Evolutionary conservation across 2,329 filamentous ascomycete genomes (phyloP), one percentile per base, ranked within the genome.

Genomic region (Colletotrichum tropicale): DNA sequence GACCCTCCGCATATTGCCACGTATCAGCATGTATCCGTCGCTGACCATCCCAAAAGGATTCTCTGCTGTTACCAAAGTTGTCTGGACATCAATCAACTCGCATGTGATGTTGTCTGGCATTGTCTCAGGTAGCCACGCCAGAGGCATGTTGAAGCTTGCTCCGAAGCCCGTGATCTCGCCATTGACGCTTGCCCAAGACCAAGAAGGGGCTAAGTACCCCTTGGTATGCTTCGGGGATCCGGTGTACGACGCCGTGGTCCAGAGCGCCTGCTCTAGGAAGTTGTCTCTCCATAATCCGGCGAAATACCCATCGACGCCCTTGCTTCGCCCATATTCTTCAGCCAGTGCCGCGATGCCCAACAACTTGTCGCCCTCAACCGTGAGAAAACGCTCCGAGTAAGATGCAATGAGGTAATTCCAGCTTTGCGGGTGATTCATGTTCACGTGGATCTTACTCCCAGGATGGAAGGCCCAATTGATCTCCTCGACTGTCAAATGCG

Each of bases 171-270:
- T 58, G 21, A 68, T n/a, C 8, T 36, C 48, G 4, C 13, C 66
- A 2, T 30, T 52, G 8, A 55, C 8, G 10, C 66, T 68, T 5
- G 32, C 66, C 66, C 66, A 68, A 1, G 66, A 68, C 66, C 66
- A 68, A 5, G 48, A 68, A 13, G 32, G 48, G 9, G 66, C 66
- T 15, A 21, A 4, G 1, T 68, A 38, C 1, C 16, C 36, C 9
- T 3, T 24, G 12, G 32, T 24, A 9, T 21, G 66, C 2, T 24
- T 38, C 0, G 66, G 52, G 0, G 18, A 15, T 2, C 16, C n/a
- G 0, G 48, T 58, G 10, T 66, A 52, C 4, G 30, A 36, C 1
- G 55, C n/a, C 3, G 52, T 68, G 8, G 66, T 58, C 66, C 66
- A 68, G 1, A 68, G 52, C 16, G n/a, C 24, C 26, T 58, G 52